Evolutionary conservation across 192 early-diverging fungal species (phyloP).

Genomic region (Podila minutissima): DNA sequence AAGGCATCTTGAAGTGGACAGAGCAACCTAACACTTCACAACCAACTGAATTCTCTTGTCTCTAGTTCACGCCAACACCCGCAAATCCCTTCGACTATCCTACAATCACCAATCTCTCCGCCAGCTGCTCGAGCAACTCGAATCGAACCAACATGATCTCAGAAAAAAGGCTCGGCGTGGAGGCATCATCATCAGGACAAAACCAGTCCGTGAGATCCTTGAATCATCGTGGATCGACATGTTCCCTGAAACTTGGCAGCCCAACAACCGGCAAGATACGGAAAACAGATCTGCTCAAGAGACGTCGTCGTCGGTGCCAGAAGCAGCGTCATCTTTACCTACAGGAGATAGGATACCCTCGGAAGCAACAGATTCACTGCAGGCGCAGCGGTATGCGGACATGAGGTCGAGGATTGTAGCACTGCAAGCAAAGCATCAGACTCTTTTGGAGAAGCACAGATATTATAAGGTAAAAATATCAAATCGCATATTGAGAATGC

Average conservation of each 20-base stretch:
- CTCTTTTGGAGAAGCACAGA: constrained; percentile 25
- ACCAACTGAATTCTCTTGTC: not conserved
- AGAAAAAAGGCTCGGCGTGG: constrained; percentile 32
- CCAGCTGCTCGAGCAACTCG: constrained; percentile 38
- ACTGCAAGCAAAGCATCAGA: constrained; percentile 20
- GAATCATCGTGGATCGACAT: constrained; percentile 38
- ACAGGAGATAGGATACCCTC: not conserved
- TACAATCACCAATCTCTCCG: constrained; percentile 39
- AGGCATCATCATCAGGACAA: constrained; percentile 44
- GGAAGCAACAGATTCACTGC: not conserved
- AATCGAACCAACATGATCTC: constrained; percentile 33
- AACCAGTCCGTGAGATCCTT: constrained; percentile 20
- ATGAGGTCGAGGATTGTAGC: constrained; percentile 28
- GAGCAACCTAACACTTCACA: too few relatives aligned
- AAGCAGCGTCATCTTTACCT: not conserved
- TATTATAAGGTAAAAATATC: constrained; percentile 40
- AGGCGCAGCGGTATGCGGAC: constrained; percentile 28
- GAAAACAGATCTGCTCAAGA: not conserved
- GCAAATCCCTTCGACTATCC: constrained; percentile 22
- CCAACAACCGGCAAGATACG: constrained; percentile 4
- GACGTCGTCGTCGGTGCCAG: not conserved
- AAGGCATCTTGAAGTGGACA: too few relatives aligned
- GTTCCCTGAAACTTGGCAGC: constrained; percentile 44
- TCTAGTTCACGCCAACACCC: constrained; percentile 23
- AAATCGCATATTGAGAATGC: too few relatives aligned